phyloP scores from a whole-genome alignment of 805 yeast genomes.

The Wickerhamomyces alni region DNA sequence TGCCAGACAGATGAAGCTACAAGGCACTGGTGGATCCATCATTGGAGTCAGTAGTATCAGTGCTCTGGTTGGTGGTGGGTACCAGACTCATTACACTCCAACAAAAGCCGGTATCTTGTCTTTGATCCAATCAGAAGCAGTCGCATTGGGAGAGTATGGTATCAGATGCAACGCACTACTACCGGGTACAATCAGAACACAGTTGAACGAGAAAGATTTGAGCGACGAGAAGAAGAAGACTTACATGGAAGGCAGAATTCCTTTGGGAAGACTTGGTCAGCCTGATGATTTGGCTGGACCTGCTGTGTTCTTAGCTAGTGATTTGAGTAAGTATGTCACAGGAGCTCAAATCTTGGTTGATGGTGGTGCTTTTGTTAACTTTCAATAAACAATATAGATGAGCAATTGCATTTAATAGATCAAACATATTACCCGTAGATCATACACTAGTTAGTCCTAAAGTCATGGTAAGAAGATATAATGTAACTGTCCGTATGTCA shows the following conservation, averaged over 20 bases:
- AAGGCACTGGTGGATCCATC: constrained; percentile 42
- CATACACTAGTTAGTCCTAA: too few species aligned
- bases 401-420: too few species aligned
- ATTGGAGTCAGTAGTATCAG: constrained; percentile 38
- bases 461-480: too few species aligned
- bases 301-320: constrained; percentile 35
- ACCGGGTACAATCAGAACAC: constrained; percentile 40
- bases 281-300: constrained; percentile 37
- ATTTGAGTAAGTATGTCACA: constrained; percentile 29
- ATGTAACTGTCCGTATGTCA: too few species aligned
- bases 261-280: constrained; percentile 33
- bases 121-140: constrained; percentile 38
- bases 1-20: constrained; percentile 37
- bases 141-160: constrained; percentile 36
- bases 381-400: constrained; percentile 28
- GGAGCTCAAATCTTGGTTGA: constrained; percentile 40
- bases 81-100: constrained; percentile 41
- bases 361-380: constrained; percentile 40
- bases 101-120: constrained; percentile 42
- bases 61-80: constrained; percentile 41
- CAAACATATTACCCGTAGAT: too few species aligned
- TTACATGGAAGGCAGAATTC: constrained; percentile 35
- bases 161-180: constrained; percentile 40
- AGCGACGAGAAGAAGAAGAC: constrained; percentile 28
- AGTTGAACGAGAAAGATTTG: constrained; percentile 37